These are phyloP conservation scores for Toxicodendron radicans DNA, from an alignment of 345 rosid genomes.

Conservation along the genomic window DNA sequence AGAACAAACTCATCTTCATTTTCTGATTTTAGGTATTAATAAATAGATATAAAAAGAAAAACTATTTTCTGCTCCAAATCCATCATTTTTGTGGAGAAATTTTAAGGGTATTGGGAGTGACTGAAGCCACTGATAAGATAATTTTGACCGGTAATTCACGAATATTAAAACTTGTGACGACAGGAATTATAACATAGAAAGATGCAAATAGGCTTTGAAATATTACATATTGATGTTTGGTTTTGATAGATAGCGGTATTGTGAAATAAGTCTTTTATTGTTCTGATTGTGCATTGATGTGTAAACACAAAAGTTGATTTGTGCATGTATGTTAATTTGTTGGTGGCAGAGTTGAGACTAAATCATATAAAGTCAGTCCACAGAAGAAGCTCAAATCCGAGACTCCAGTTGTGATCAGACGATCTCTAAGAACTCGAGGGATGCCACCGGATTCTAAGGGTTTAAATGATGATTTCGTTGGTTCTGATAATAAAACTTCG, in stretches of 20 bases:
- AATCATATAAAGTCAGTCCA: conserved; percentile 41
- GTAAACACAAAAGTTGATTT: background rate
- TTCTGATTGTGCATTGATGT: background rate
- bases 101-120: background rate
- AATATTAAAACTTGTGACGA: too few relatives aligned
- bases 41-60: background rate
- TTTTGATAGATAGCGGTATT: too few relatives aligned
- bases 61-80: background rate
- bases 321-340: background rate
- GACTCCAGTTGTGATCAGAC: conserved; percentile 52
- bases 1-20: background rate
- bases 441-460: conserved; percentile 59
- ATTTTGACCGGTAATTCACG: too few relatives aligned
- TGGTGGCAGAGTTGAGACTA: conserved; percentile 35
- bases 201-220: too few relatives aligned
- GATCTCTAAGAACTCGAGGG: conserved; percentile 69
- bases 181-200: too few relatives aligned
- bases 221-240: too few relatives aligned
- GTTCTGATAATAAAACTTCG: background rate
- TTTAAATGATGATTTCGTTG: conserved; percentile 26
- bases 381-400: conserved; percentile 48
- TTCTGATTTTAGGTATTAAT: background rate
- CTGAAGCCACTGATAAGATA: too few relatives aligned
- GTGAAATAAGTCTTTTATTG: too few relatives aligned
- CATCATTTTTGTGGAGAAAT: background rate